Conservation (phyloP, 176 grass and related monocot species). For the Lolium multiflorum region DNA sequence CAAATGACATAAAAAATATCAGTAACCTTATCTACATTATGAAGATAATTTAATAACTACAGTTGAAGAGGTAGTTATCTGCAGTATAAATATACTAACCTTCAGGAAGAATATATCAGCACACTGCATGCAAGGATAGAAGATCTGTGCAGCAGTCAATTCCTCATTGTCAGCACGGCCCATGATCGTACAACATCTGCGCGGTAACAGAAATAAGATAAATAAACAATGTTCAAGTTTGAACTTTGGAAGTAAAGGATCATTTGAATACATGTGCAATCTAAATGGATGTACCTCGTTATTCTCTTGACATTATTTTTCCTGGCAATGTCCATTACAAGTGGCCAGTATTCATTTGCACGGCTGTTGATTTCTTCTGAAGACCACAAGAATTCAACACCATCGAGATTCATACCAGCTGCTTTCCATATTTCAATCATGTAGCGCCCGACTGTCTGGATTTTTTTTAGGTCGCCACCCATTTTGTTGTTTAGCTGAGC, state of each 20-base stretch:
- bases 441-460: slow-evolving; percentile 71
- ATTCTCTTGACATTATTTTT: slow-evolving; percentile 78
- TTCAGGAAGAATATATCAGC: slow-evolving; percentile 95
- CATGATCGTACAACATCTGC: slow-evolving; percentile 84
- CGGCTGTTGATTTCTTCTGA: slow-evolving; percentile 76
- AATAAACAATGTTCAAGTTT: background rate
- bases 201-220: background rate
- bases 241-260: background rate
- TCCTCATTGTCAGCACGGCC: slow-evolving; percentile 72
- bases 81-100: slow-evolving; percentile 47
- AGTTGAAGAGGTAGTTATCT: background rate
- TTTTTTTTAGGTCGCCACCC: slow-evolving; percentile 79
- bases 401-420: slow-evolving; percentile 74
- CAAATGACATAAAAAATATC: slow-evolving; percentile 12
- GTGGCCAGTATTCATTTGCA: slow-evolving; percentile 79
- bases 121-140: slow-evolving; percentile 97
- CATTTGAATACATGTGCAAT: background rate
- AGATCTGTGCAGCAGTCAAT: slow-evolving; percentile 81
- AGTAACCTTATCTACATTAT: slow-evolving; percentile 10
- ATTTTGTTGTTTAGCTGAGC: slow-evolving; percentile 92
- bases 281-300: slow-evolving; percentile 50
- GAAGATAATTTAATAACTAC: background rate
- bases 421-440: slow-evolving; percentile 93
- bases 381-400: slow-evolving; percentile 81
- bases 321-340: slow-evolving; percentile 82